Evolutionary conservation across 2,329 filamentous ascomycete species (phyloP).

Genomic region (Huntiella bhutanensis): DNA sequence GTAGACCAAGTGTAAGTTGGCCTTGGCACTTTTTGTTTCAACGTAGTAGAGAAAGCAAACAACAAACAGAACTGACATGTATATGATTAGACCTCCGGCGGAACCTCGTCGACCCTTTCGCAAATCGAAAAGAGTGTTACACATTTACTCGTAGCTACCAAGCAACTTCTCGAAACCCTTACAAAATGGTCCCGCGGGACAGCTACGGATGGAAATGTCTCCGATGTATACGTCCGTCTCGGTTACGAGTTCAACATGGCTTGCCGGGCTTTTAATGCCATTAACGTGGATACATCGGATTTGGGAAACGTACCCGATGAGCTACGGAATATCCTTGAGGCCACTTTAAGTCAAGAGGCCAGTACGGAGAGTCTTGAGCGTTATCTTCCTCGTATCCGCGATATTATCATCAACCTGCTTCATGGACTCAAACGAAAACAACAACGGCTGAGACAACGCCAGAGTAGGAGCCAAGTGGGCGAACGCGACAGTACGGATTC

Average conservation of each 20-base stretch:
- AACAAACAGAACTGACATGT: not conserved
- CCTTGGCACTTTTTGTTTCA: not conserved
- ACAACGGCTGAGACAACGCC: conserved; percentile 56
- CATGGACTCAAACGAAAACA: conserved; percentile 96
- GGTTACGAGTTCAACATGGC: conserved; percentile 99
- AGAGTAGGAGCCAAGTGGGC: conserved; percentile 39
- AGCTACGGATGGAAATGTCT: conserved; percentile 86
- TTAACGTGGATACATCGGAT: conserved; percentile 87
- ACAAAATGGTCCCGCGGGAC: conserved; percentile 92
- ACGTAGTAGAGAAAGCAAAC: not conserved
- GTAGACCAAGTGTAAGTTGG: conserved; percentile 38
- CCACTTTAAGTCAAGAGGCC: conserved; percentile 90
- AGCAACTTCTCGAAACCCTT: conserved; percentile 89
- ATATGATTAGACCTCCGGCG: conserved; percentile 28
- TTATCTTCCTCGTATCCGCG: conserved; percentile 82
- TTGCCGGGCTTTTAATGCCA: conserved; percentile 87
- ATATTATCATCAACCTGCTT: conserved; percentile 95
- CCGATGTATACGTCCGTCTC: conserved; percentile 90
- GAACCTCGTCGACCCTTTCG: conserved; percentile 57
- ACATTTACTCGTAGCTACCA: conserved; percentile 90
- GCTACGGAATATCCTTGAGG: conserved; percentile 76
- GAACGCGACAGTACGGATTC: conserved; percentile 28
- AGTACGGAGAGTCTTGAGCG: conserved; percentile 84
- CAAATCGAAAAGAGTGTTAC: conserved; percentile 99
- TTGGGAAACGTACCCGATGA: conserved; percentile 89